phyloP scores from a whole-genome alignment of 2,329 filamentous ascomycete species.

The Cercospora citrullina region DNA sequence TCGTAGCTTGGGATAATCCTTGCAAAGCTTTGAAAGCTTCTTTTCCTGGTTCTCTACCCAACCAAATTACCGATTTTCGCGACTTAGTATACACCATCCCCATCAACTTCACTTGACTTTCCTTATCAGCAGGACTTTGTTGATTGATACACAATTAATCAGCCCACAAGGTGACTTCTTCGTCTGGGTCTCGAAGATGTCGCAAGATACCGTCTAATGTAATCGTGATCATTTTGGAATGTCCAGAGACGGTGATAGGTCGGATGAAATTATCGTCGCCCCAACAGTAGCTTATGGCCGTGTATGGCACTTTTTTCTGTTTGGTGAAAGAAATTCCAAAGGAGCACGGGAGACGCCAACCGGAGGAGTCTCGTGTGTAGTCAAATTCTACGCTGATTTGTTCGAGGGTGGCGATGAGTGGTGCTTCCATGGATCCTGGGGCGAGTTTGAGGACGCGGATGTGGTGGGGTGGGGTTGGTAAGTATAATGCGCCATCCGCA shows the following conservation, averaged over 20 bases:
- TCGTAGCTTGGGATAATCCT: background rate
- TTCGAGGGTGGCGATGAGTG: background rate
- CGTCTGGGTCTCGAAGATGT: background rate
- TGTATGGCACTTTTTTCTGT: slow-evolving; percentile 2
- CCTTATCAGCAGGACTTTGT: background rate
- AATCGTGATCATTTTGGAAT: background rate
- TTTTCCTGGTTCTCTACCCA: background rate
- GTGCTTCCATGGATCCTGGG: background rate
- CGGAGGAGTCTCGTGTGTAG: background rate
- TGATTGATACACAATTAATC: slow-evolving; percentile 2
- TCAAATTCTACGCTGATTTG: background rate
- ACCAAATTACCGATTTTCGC: background rate
- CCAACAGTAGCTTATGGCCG: background rate
- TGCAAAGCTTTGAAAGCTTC: slow-evolving; percentile 6
- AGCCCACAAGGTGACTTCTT: background rate
- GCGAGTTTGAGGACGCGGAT: background rate
- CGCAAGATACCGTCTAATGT: background rate
- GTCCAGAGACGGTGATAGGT: background rate
- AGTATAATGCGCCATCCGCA: background rate
- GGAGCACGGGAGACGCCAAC: background rate
- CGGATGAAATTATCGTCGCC: background rate
- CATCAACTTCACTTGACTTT: slow-evolving; percentile 1
- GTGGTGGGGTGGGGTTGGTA: background rate
- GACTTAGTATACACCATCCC: background rate
- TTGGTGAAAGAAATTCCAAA: background rate